phyloP scores from a whole-genome alignment of 2,329 filamentous ascomycete species.

The Stromatinia cepivora region DNA sequence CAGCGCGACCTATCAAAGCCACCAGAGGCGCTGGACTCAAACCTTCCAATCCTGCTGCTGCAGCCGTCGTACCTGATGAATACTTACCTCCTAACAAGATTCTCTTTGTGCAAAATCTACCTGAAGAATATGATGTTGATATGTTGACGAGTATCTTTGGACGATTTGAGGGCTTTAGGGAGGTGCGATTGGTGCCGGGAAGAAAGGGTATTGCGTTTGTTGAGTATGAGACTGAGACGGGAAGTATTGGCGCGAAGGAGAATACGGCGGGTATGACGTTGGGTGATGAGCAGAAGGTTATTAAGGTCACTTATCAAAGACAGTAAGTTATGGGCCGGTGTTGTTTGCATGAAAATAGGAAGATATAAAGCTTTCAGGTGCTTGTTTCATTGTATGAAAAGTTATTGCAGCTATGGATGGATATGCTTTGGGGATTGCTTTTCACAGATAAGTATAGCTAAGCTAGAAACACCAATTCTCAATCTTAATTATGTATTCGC shows the following conservation, averaged over 20 bases:
- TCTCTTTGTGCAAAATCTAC: conserved; percentile 88
- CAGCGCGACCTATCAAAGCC: conserved; percentile 65
- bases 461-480: conserved; percentile 14
- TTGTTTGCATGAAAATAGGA: background rate
- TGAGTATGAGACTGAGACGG: conserved; percentile 88
- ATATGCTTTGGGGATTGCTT: conserved; percentile 14
- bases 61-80: conserved; percentile 88
- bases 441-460: background rate
- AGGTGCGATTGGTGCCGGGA: conserved; percentile 85
- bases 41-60: conserved; percentile 64
- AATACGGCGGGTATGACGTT: conserved; percentile 83
- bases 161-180: conserved; percentile 89
- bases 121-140: conserved; percentile 82
- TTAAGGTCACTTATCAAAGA: conserved; percentile 96
- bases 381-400: background rate
- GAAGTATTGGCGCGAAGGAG: conserved; percentile 92
- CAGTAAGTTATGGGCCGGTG: conserved; percentile 53
- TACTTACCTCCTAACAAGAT: conserved; percentile 97
- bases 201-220: conserved; percentile 90
- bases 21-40: conserved; percentile 75
- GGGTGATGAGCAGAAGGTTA: conserved; percentile 69
- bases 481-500: conserved; percentile 26
- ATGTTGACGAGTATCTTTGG: conserved; percentile 78
- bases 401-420: conserved; percentile 22
- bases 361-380: background rate